Evolutionary conservation across 768 basidiomycete species (phyloP).

Genomic region (Fistulinella prunicolor): DNA sequence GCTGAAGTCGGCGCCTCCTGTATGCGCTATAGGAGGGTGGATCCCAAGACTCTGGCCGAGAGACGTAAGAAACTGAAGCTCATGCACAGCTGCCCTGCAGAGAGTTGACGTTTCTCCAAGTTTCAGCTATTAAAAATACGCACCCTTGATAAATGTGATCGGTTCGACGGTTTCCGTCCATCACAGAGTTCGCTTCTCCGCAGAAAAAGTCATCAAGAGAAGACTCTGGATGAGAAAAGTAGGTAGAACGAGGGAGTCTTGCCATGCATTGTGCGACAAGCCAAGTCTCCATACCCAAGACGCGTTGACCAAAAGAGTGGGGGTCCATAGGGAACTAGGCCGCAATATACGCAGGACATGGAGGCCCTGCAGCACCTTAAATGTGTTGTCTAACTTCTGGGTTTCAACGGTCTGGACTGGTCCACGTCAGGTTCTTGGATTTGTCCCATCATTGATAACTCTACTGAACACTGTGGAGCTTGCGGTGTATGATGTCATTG

Average conservation of each 20-base stretch:
- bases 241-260: constrained; percentile 6
- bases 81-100: constrained; percentile 5
- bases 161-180: background rate
- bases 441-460: no score
- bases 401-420: background rate
- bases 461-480: no score
- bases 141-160: background rate
- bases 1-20: no score
- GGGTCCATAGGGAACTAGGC: no score
- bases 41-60: constrained; percentile 5
- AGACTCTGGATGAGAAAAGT: constrained; percentile 14
- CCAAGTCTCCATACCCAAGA: constrained; percentile 7
- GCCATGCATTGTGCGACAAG: constrained; percentile 13
- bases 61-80: constrained; percentile 7
- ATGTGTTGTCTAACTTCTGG: background rate
- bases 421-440: no score
- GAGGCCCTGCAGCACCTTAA: background rate
- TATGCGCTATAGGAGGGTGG: background rate
- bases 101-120: background rate
- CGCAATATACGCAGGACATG: no score
- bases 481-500: background rate
- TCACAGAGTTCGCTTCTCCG: background rate
- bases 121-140: background rate
- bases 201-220: constrained; percentile 15
- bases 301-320: background rate